A percentile compares a stretch with the other conserved stretches of the same genome.
phyloP scores from a whole-genome alignment of 2,329 filamentous ascomycete species.

The Falciphora oryzae region DNA sequence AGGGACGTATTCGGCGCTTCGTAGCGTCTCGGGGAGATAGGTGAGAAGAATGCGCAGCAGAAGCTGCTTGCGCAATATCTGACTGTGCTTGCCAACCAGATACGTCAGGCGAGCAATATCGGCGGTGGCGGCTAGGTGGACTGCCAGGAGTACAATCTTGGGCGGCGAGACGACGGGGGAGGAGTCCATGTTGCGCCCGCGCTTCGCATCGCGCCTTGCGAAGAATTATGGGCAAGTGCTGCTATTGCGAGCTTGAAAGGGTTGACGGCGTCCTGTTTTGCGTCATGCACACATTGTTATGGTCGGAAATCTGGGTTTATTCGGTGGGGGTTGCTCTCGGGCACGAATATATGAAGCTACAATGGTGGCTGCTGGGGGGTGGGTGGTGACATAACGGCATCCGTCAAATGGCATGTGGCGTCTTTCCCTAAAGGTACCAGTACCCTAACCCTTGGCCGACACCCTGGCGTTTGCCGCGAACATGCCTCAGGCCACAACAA shows the following conservation, averaged over 20 bases:
- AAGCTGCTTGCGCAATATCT: slow-evolving; percentile 53
- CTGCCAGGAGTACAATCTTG: slow-evolving; percentile 68
- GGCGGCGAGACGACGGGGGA: slow-evolving; percentile 49
- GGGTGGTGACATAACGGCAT: neutral
- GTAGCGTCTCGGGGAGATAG: slow-evolving; percentile 66
- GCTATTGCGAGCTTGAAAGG: neutral
- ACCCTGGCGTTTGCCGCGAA: neutral
- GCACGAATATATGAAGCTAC: neutral
- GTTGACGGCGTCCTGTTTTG: neutral
- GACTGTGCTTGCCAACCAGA: slow-evolving; percentile 37
- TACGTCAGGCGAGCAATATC: slow-evolving; percentile 58
- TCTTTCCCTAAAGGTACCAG: neutral
- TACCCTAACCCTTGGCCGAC: neutral
- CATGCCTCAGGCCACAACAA: neutral
- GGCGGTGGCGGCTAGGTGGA: slow-evolving; percentile 60
- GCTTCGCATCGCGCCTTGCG: slow-evolving; percentile 6
- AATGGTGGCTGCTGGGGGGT: neutral
- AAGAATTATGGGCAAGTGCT: neutral
- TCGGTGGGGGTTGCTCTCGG: neutral
- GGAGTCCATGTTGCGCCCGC: slow-evolving; percentile 8
- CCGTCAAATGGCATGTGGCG: neutral
- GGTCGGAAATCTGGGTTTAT: neutral
- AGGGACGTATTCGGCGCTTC: slow-evolving; percentile 55
- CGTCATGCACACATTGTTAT: neutral
- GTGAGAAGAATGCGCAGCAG: slow-evolving; percentile 69